Conservation (phyloP, 2,329 filamentous ascomycete species). For the Ceratocystis eucalypticola region DNA sequence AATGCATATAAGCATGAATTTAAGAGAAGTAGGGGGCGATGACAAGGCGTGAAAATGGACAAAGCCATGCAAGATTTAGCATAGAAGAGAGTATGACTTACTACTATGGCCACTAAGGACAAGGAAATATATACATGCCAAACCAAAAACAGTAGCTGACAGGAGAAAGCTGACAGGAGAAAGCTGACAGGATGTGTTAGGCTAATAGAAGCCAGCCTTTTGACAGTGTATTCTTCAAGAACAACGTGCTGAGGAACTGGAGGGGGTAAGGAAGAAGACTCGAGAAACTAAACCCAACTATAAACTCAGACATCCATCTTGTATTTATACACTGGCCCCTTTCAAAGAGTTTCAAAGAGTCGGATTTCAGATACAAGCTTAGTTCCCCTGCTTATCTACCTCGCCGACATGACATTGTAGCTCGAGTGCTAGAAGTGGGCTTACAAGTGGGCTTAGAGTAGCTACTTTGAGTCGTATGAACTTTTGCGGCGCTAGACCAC, state of each 20-base stretch:
- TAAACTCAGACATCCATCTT: neutral
- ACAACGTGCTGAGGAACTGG: neutral
- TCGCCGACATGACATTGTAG: neutral
- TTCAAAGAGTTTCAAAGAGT: too few relatives aligned
- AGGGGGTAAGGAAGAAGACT: neutral
- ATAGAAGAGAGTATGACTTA: neutral
- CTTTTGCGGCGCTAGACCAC: neutral
- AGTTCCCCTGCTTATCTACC: neutral
- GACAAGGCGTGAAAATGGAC: neutral
- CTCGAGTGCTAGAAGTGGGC: neutral
- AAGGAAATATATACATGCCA: neutral
- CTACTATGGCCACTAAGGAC: neutral
- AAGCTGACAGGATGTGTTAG: neutral
- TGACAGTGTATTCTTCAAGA: neutral
- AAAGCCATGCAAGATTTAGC: neutral
- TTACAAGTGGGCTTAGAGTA: too few relatives aligned
- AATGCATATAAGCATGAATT: neutral
- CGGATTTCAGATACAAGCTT: neutral
- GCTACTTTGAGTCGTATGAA: neutral
- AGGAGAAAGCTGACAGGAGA: neutral
- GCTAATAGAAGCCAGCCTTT: neutral
- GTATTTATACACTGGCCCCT: neutral
- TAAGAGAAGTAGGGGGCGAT: neutral
- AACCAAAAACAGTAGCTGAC: neutral
- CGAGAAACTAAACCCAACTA: neutral